Evolutionary conservation across 805 yeast genomes (phyloP).

Genomic region (Yamadazyma nakazawae): DNA sequence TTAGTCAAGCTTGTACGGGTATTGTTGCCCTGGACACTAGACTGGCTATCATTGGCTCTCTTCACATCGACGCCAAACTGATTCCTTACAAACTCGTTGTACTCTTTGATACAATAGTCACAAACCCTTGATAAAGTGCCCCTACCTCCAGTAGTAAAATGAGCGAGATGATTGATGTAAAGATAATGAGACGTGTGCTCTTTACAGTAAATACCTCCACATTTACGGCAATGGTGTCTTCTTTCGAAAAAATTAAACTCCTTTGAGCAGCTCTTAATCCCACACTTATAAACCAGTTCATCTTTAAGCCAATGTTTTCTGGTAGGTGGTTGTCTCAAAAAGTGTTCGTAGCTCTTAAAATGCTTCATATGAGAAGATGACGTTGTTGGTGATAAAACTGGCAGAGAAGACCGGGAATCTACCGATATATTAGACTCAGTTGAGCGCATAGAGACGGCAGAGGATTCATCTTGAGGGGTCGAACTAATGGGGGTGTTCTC

Average conservation of each 20-base stretch:
- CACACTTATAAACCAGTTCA: conserved; percentile 58
- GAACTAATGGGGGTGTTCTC: background rate
- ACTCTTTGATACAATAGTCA: conserved; percentile 60
- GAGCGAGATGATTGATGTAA: conserved; percentile 56
- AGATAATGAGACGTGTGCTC: conserved; percentile 59
- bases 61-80: conserved; percentile 32
- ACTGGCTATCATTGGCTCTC: background rate
- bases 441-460: conserved; percentile 27
- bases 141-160: conserved; percentile 62
- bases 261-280: conserved; percentile 52
- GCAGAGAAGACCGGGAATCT: conserved; percentile 21
- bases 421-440: conserved; percentile 28
- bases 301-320: conserved; percentile 76
- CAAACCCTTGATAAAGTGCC: conserved; percentile 72
- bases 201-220: conserved; percentile 78
- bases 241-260: conserved; percentile 75
- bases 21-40: background rate
- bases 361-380: conserved; percentile 1
- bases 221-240: conserved; percentile 79
- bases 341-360: conserved; percentile 24
- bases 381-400: conserved; percentile 9
- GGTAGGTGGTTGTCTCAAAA: conserved; percentile 45
- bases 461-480: conserved; percentile 10
- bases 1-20: background rate
- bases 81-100: conserved; percentile 45